Evolutionary conservation across 768 basidiomycete genomes (phyloP), one percentile per base, ranked within the genome.

Genomic region (Favolaschia claudopus): DNA sequence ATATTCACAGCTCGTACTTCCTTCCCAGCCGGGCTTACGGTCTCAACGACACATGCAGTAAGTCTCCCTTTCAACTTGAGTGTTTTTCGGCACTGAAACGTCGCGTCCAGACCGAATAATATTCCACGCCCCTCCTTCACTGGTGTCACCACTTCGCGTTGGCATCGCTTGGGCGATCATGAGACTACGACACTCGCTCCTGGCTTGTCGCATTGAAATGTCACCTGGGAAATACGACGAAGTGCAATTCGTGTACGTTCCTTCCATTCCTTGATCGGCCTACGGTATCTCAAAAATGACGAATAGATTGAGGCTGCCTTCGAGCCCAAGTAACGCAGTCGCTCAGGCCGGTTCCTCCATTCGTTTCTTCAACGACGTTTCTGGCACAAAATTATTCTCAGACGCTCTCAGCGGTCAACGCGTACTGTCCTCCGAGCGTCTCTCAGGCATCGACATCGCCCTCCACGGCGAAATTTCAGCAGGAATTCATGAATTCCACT

Each of bases 241-340:
- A 1, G 54, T 55, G 29, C 55, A 37, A 29, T 62, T 62, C 44
- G 25, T 47, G 60, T 62, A 10, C 4, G 60, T 48, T 12, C 5
- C 29, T 28, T 10, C n/a, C 15, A n/a, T 49, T 20, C 22, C 22
- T 17, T 10, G 15, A 9, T 13, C 19, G 4, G 9, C 14, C 13
- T 8, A 4, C 15, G 22, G 27, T 40, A 10, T 27, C 27, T 2
- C n/a, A n/a, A n/a, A n/a, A n/a, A 29, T 19, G 9, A 10, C 10
- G 7, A 24, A 2, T 61, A 82, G 80, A 17, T 83, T 79, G 58
- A 67, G 66, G 13, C 70, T 77, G 0, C 79, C 83, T 4, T 36
- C 55, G 15, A 73, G 72, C 24, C 63, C 74, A 0, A 57, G 68
- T n/a, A 73, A 77, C 12, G 78, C 78, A 15, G 29, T 48, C 15